A percentile compares a stretch with the other conserved stretches of the same genome.
phyloP scores from a whole-genome alignment of 768 basidiomycete genomes.

The Kwoniella newhampshirensis region DNA sequence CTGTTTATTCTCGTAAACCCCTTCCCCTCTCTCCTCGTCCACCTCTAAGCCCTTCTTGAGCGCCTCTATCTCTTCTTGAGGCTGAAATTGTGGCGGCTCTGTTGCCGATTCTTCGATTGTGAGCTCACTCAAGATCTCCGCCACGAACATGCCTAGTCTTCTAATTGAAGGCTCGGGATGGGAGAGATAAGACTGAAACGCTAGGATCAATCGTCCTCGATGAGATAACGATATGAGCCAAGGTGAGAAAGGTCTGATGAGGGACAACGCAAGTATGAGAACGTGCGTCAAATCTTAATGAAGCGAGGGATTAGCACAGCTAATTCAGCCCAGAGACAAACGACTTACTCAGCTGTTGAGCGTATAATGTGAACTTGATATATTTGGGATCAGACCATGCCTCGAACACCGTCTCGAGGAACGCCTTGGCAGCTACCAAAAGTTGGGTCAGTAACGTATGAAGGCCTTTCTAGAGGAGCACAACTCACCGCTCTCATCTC shows the following conservation, averaged over 20 bases:
- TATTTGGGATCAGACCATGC: slow-evolving; percentile 76
- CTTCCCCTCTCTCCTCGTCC: slow-evolving; percentile 22
- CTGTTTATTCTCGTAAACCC: slow-evolving; percentile 4
- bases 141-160: slow-evolving; percentile 87
- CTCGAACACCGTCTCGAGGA: slow-evolving; percentile 56
- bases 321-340: neutral
- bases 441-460: neutral
- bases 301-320: neutral
- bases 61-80: slow-evolving; percentile 37
- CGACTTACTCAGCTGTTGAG: slow-evolving; percentile 70
- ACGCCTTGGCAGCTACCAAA: slow-evolving; percentile 31
- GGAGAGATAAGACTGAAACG: slow-evolving; percentile 71
- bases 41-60: slow-evolving; percentile 39
- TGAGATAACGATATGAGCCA: slow-evolving; percentile 49
- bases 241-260: slow-evolving; percentile 61
- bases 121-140: slow-evolving; percentile 61
- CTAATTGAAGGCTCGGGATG: slow-evolving; percentile 75
- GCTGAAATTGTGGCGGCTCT: neutral
- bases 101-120: slow-evolving; percentile 33
- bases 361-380: slow-evolving; percentile 73
- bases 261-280: slow-evolving; percentile 65
- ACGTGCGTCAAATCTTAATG: slow-evolving; percentile 69
- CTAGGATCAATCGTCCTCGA: slow-evolving; percentile 61
- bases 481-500: slow-evolving; percentile 49
- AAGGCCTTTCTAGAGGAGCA: neutral